These are phyloP conservation scores for Tetrastigma voinierianum DNA, from an alignment of 164 flowering plant species.

Conservation along the genomic window DNA sequence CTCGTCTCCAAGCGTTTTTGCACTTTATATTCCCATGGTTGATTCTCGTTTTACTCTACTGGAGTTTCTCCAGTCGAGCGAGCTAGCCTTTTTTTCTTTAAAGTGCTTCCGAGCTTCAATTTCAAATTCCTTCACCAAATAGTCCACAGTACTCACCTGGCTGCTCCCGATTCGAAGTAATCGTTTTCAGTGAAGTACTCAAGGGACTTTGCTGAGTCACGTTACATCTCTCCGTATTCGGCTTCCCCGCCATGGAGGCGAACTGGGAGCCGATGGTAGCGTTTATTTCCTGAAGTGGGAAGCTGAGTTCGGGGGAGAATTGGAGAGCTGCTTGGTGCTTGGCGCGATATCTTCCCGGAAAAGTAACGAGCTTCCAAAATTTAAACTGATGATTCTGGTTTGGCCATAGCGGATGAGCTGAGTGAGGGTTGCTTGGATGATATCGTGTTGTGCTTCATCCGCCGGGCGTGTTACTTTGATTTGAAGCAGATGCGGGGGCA, in stretches of 20 bases:
- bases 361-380: not conserved
- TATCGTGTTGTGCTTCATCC: constrained; percentile 61
- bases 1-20: constrained; percentile 48
- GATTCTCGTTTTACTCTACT: constrained; percentile 26
- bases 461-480: constrained; percentile 54
- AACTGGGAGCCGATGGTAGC: constrained; percentile 12
- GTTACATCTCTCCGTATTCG: constrained; percentile 30
- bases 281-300: constrained; percentile 46
- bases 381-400: not conserved
- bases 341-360: constrained; percentile 33
- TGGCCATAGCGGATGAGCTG: constrained; percentile 42
- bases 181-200: constrained; percentile 19
- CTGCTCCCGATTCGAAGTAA: no score
- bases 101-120: constrained; percentile 24
- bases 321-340: constrained; percentile 41
- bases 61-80: constrained; percentile 10
- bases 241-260: constrained; percentile 36
- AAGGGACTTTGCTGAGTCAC: constrained; percentile 32
- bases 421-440: constrained; percentile 62
- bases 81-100: not conserved
- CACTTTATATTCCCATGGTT: constrained; percentile 35
- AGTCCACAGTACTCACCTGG: constrained; percentile 8
- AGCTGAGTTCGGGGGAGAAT: constrained; percentile 49
- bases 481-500: constrained; percentile 33
- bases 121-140: constrained; percentile 12